Base-by-base conservation (phyloP, 1,139 yeast genomes). In the Magnusiomyces ingens region DNA sequence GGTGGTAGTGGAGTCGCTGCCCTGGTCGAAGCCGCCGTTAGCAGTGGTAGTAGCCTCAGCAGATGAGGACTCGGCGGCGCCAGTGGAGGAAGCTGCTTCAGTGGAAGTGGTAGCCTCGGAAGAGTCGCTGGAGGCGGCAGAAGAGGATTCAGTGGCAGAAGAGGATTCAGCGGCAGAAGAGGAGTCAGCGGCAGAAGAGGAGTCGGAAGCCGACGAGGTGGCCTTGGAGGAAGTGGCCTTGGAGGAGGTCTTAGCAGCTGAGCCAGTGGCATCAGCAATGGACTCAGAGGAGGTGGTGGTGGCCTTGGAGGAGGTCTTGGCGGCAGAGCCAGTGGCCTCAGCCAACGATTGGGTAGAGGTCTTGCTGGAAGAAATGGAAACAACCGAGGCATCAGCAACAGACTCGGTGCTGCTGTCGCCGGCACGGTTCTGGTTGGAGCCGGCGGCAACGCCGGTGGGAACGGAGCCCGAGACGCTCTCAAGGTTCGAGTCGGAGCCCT, bases 401-500 rank as follows among this genome's bases (percentile, higher is more conserved):
- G 36, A 17, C 26, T 43, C n/a, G 17, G 19, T 19, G 21, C 38
- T 26, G 29, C 48, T 43, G 43, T 15, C 44, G 19, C 19, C 35
- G 22, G 15, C 40, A 21, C 44, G n/a, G 51, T 41, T n/a, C 11
- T 26, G 29, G 40, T 38, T 40, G 17, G 18, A 12, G 17, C 53
- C 53, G 2, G 29, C 48, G 32, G 40, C 40, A 21, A 45, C 26
- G 21, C 48, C 48, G 17, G 29, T 45, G 13, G 48, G 48, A 18
- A 45, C 48, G 18, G 41, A 35, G 22, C 48, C 48, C 19, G 54
- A 43, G 6, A 44, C 55, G 12, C 11, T 21, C 13, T 13, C 49
- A n/a, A 49, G 26, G n/a, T 46, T 29, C 5, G 38, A 32, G 36
- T 50, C 53, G 4, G 55, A 46, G 4, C 55, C 72, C 32, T 62